Evolutionary conservation across 2,329 filamentous ascomycete species (phyloP).

Genomic region (Talaromyces albobiverticillius): DNA sequence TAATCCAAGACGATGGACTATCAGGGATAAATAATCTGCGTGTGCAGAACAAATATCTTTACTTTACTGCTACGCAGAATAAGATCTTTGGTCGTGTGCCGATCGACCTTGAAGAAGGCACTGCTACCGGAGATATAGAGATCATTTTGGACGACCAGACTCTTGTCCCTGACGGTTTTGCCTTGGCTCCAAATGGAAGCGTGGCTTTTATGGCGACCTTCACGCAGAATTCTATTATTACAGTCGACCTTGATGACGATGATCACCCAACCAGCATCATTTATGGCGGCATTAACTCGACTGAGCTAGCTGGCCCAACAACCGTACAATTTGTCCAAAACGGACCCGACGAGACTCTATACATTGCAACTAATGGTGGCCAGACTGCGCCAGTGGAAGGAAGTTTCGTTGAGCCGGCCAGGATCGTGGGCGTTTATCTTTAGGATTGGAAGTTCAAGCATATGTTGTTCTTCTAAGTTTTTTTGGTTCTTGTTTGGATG

Average conservation of each 20-base stretch:
- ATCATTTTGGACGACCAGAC: conserved; percentile 14
- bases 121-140: conserved; percentile 16
- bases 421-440: conserved; percentile 10
- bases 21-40: conserved; percentile 19
- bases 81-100: conserved; percentile 20
- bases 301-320: conserved; percentile 17
- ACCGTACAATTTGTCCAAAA: conserved; percentile 17
- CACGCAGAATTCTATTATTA: conserved; percentile 16
- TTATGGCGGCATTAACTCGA: conserved; percentile 14
- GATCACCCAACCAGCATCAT: conserved; percentile 2
- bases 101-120: conserved; percentile 16
- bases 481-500: not conserved
- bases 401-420: conserved; percentile 15
- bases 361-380: conserved; percentile 18
- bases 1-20: conserved; percentile 17
- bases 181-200: conserved; percentile 15
- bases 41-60: conserved; percentile 15
- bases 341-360: conserved; percentile 14
- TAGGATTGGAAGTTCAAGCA: not conserved
- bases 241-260: conserved; percentile 13
- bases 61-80: conserved; percentile 19
- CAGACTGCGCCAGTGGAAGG: conserved; percentile 14
- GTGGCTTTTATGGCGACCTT: conserved; percentile 19
- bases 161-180: conserved; percentile 19
- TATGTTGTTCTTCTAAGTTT: not conserved